Evolutionary conservation across 2,329 filamentous ascomycete species (phyloP), one percentile per base, ranked within the genome.

Genomic region (Colletotrichum sp.): DNA sequence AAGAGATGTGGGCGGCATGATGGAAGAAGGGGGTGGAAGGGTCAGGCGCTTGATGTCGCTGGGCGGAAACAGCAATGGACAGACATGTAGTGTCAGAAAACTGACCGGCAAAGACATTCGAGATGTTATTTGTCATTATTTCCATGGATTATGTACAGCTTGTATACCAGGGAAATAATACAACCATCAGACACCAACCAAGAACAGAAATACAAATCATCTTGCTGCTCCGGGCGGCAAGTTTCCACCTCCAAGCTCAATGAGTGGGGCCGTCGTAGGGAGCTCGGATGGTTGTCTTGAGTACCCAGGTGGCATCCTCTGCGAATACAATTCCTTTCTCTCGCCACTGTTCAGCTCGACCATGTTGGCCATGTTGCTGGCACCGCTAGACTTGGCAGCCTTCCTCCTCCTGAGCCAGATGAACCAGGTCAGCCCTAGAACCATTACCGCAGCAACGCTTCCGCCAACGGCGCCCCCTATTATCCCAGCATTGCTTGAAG

Each of bases 111-210:
- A 43, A n/a, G 5, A 2, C 39, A n/a, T 48, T 48, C 18, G 18
- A 1, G 5, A 48, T 21, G 1, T 12, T 12, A 7, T 21, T 12
- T 18, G 9, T 48, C 18, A 21, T 21, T 4, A 6, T 48, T 48
- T 12, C 1, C 18, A n/a, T n/a, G 21, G 18, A 2, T 6, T n/a
- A 21, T 21, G 2, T 21, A 3, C 10, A 48, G 0, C 10, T 18
- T 48, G 2, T n/a, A 0, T 48, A 3, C 12, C n/a, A 48, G 43
- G 0, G 8, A 2, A 2, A n/a, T 12, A 6, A n/a, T 43, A 1
- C 9, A 1, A 43, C 9, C 5, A 12, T n/a, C 39, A 43, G 9
- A 12, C 39, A n/a, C 18, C 18, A 12, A n/a, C 18, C 39, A 43
- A n/a, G 5, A 43, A n/a, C 6, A 21, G 10, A 52, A 52, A 21